phyloP scores from a whole-genome alignment of 805 yeast species.

The Barnettozyma pratensis region DNA sequence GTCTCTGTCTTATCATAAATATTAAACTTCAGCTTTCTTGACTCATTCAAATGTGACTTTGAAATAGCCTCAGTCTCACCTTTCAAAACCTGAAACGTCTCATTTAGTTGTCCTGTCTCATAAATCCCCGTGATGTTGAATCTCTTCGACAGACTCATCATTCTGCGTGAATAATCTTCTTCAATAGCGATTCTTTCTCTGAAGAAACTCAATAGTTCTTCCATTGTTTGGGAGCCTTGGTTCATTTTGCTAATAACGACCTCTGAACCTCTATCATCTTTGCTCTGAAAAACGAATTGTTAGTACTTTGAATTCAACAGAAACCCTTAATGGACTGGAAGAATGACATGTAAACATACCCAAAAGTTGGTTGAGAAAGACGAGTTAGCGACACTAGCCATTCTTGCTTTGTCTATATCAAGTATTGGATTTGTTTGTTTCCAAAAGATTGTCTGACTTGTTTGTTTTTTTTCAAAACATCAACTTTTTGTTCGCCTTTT shows the following conservation, averaged over 20 bases:
- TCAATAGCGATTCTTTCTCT: slow-evolving; percentile 59
- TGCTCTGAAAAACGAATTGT: slow-evolving; percentile 37
- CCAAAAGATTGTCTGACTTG: background rate
- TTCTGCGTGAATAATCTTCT: slow-evolving; percentile 60
- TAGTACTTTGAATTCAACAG: background rate
- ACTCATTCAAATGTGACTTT: slow-evolving; percentile 47
- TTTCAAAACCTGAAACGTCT: slow-evolving; percentile 53
- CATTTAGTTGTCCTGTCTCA: slow-evolving; percentile 55
- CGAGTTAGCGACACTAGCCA: slow-evolving; percentile 12
- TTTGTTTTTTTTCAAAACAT: background rate
- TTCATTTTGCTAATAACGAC: slow-evolving; percentile 52
- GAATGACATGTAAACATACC: slow-evolving; percentile 27
- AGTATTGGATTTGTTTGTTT: too few species aligned
- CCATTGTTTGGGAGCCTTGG: slow-evolving; percentile 54
- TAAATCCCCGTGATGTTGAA: slow-evolving; percentile 41
- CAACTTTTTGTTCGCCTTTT: background rate
- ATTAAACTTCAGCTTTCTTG: slow-evolving; percentile 45
- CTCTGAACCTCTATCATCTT: slow-evolving; percentile 54
- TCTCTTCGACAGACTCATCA: slow-evolving; percentile 46
- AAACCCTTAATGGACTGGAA: too few species aligned
- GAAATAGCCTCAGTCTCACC: slow-evolving; percentile 57
- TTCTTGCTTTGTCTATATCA: background rate
- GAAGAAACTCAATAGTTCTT: slow-evolving; percentile 43
- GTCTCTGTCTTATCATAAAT: slow-evolving; percentile 47
- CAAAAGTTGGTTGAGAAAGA: slow-evolving; percentile 44